Evolutionary conservation across 805 yeast species (phyloP), one percentile per base, ranked within the genome.

Genomic region (Metschnikowia aberdeeniae): DNA sequence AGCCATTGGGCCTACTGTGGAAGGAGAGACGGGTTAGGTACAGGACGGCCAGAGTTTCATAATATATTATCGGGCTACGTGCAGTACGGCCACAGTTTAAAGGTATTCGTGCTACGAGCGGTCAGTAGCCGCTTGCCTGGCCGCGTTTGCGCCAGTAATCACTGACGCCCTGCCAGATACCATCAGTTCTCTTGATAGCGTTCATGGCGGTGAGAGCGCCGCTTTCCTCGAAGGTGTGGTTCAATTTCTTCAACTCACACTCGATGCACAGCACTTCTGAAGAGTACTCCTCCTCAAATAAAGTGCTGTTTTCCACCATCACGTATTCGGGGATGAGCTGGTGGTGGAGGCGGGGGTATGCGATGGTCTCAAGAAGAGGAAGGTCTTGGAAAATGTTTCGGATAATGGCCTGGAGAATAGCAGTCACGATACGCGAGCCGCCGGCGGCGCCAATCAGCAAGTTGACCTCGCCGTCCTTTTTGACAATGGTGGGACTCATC

Each of bases 101-200:
- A 17, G n/a, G 17, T 17, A 3, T 17, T 17, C 17, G 17, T 17
- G 17, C 17, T 17, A 17, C 17, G 17, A 17, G 3, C 17, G 3
- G 17, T 22, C 55, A 84, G 51, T 78, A 82, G 0, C 89, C 93
- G 44, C 76, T 80, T 11, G 89, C 85, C 35, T 66, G 73, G 6
- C 95, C 96, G 38, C 84, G 67, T 61, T 90, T 90, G 46, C 98
- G 72, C 96, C 97, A 92, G 61, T 66, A 87, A 62, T 92, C 98
- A 54, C 89, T 75, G 9, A 89, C 96, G 1, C 95, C 97, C 43
- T 80, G 78, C 68, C 84, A 65, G 34, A 63, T 56, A 1, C 43
- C 66, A 47, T 47, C 70, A 9, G 49, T 36, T 77, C 81, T 82
- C 33, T 56, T 57, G 24, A 72, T 67, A 1, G 64, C 76, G 51